Conservation (phyloP, 805 yeast genomes). For the Kluyveromyces starmeri region DNA sequence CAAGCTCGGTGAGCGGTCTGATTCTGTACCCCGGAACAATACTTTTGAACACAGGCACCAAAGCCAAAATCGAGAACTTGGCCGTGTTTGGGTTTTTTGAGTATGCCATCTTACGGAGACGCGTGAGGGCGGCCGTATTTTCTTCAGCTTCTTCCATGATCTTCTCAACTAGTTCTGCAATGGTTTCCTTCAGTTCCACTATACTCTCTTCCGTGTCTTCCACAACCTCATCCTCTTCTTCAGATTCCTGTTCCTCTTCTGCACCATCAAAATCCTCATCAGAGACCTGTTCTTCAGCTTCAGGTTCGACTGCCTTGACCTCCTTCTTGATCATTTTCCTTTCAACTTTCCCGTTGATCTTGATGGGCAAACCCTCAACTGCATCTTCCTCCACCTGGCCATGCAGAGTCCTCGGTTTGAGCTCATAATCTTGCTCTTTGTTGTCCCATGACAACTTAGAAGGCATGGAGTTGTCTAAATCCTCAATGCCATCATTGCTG, state of each 20-base stretch:
- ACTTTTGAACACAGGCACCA: constrained; percentile 76
- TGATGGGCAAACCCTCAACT: constrained; percentile 75
- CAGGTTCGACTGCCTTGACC: constrained; percentile 9
- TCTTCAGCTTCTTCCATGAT: constrained; percentile 88
- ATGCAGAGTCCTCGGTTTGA: constrained; percentile 50
- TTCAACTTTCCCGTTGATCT: constrained; percentile 65
- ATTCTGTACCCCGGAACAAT: constrained; percentile 85
- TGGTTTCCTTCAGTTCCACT: constrained; percentile 62
- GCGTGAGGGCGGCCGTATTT: constrained; percentile 51
- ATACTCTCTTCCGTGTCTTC: constrained; percentile 48
- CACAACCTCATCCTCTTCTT: constrained; percentile 25
- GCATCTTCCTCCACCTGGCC: constrained; percentile 33
- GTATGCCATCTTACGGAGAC: constrained; percentile 60
- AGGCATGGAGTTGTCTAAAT: constrained; percentile 11
- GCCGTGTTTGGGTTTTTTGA: constrained; percentile 58
- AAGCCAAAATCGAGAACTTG: constrained; percentile 65
- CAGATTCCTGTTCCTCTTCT: constrained; percentile 21
- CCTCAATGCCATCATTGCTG: constrained; percentile 15
- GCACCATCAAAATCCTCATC: constrained; percentile 19
- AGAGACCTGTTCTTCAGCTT: constrained; percentile 11
- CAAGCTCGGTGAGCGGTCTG: constrained; percentile 72
- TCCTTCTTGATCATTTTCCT: constrained; percentile 41
- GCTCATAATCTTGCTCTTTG: constrained; percentile 73
- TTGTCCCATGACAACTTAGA: constrained; percentile 45
- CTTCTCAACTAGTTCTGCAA: constrained; percentile 71